Evolutionary conservation across 352 stramenopile species (phyloP), one percentile per base, ranked within the genome.

Genomic region (Phytophthora chlamydospora): DNA sequence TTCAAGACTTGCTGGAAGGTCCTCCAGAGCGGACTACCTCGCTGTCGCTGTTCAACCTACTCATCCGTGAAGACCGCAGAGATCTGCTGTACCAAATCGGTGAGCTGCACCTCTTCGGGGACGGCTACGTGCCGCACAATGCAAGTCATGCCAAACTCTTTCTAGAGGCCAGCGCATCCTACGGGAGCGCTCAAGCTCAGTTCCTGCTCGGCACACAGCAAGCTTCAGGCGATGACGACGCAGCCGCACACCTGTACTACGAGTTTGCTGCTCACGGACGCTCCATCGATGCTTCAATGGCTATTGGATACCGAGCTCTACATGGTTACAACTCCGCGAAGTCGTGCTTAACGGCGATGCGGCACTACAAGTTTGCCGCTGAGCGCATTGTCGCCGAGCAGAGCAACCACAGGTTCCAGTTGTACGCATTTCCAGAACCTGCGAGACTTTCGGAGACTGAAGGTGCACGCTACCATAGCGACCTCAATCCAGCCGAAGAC

Each of bases 331-430:
- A 72, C 1, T 68, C 83, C 1, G 59, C 71, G 1, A 72, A 65
- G 27, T 86, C 71, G 6, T 96, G 89, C 53, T 69, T 81, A 11
- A 35, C 55, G 7, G 73, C 89, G 4, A 46, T 96, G 21, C 54
- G 63, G 17, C 77, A 92, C 72, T 96, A 97, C 73, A 90, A 93
- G 47, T 69, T 71, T 11, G 88, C 81, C 0, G 89, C 88, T 0
- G 78, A 83, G 34, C 67, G 73, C 11, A 76, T 86, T 29, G 76
- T 85, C 3, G 49, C 59, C 0, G 31, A 66, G 21, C 50, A 82
- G 49, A 50, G 44, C 11, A 42, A 41, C 8, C 16, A 59, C 50
- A 56, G 58, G 6, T 58, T 59, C 7, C 69, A 70, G 13, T 36
- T 73, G 13, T 89, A 78, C 54, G 66, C 75, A 0, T 71, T 62